phyloP scores from a whole-genome alignment of 2,329 filamentous ascomycete genomes.

The Didymella arachidicola region DNA sequence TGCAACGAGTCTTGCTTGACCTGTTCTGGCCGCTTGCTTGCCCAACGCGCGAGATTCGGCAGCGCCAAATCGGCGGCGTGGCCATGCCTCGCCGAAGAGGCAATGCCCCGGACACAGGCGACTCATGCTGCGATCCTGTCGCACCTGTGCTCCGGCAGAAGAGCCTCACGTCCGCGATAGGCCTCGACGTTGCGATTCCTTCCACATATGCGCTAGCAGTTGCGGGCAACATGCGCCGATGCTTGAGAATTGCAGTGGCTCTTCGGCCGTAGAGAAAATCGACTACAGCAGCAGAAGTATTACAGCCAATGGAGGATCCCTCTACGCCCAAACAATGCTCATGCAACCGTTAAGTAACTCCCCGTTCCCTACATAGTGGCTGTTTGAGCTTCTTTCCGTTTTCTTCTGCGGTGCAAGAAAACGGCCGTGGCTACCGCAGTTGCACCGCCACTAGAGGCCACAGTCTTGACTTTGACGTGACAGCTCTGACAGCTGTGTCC shows the following conservation, averaged over 20 bases:
- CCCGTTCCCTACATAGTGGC: no score
- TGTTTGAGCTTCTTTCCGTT: no score
- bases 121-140: background rate
- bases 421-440: background rate
- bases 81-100: constrained; percentile 10
- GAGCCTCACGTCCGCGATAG: constrained; percentile 15
- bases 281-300: no score
- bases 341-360: no score
- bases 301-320: no score
- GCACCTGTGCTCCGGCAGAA: constrained; percentile 7
- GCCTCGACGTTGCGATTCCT: constrained; percentile 6
- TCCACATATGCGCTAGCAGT: constrained; percentile 3
- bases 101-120: constrained; percentile 1
- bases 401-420: no score
- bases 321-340: no score
- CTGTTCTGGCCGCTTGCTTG: constrained; percentile 5
- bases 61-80: constrained; percentile 14
- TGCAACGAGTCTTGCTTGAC: background rate
- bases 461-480: background rate
- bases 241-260: background rate
- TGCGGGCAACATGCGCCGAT: background rate
- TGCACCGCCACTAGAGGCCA: constrained; percentile 6
- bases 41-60: constrained; percentile 1
- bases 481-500: constrained; percentile 4
- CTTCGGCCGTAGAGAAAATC: no score